A percentile compares a stretch with the other conserved stretches of the same genome.
These are phyloP conservation scores for Potentilla sterilis DNA, from an alignment of 306 rosid genomes.

Conservation along the genomic window DNA sequence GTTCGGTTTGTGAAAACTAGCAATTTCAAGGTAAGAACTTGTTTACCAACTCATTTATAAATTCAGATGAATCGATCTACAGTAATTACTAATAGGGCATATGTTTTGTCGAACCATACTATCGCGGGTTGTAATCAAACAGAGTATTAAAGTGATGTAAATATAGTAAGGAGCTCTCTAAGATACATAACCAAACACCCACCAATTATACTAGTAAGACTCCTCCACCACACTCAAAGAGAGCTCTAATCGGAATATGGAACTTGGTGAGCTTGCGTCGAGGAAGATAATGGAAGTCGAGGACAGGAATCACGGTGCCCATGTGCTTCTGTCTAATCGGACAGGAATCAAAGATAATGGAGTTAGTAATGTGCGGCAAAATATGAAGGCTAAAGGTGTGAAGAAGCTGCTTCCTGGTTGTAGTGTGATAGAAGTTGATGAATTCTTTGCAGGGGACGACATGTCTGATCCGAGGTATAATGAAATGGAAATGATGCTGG, in stretches of 20 bases:
- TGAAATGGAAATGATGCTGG: conserved; percentile 48
- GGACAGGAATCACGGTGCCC: conserved; percentile 51
- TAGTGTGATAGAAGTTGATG: conserved; percentile 60
- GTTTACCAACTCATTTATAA: no score
- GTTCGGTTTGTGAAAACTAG: no score
- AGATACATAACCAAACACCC: conserved; percentile 39
- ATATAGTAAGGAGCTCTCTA: conserved; percentile 16
- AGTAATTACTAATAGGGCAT: no score
- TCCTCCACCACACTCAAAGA: conserved; percentile 31
- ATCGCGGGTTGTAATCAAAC: not conserved
- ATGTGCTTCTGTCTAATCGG: conserved; percentile 56
- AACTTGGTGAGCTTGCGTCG: conserved; percentile 46
- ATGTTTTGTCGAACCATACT: not conserved
- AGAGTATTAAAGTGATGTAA: no score
- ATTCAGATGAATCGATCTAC: no score
- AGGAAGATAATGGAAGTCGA: conserved; percentile 53
- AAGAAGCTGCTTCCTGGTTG: conserved; percentile 70
- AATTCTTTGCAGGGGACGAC: conserved; percentile 59
- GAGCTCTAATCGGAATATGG: conserved; percentile 43
- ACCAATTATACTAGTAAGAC: conserved; percentile 32
- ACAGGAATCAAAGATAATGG: no score
- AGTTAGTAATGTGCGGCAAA: conserved; percentile 36
- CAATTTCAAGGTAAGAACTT: no score
- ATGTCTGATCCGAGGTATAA: conserved; percentile 47
- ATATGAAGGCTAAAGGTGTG: conserved; percentile 51